These are phyloP conservation scores for bread wheat (Triticum aestivum) DNA, from an alignment of 176 grass and related monocot species.

Conservation along the genomic window IWGSC_CS_RefSeq_v2.1 NC_057800.1:356257597-356258096, in stretches of 20 bases:
- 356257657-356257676: conserved; percentile 62
- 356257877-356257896: not conserved
- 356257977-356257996: conserved; percentile 14
- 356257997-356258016: not conserved
- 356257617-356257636: conserved; percentile 79
- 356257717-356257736: not conserved
- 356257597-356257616: not conserved
- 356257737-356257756: no score
- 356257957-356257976: not conserved
- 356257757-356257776: no score
- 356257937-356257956: no score
- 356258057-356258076: no score
- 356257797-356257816: conserved; percentile 65
- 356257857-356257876: conserved; percentile 72
- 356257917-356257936: not conserved
- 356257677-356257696: conserved; percentile 46
- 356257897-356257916: not conserved
- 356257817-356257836: conserved; percentile 61
- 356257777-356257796: conserved; percentile 72
- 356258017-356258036: no score
- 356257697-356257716: not conserved
- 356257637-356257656: conserved; percentile 82
- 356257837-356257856: conserved; percentile 61
- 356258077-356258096: no score
- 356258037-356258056: no score